These are phyloP conservation scores for Ceriops zippeliana DNA, from an alignment of 345 rosid genomes.

Conservation along the genomic window DNA sequence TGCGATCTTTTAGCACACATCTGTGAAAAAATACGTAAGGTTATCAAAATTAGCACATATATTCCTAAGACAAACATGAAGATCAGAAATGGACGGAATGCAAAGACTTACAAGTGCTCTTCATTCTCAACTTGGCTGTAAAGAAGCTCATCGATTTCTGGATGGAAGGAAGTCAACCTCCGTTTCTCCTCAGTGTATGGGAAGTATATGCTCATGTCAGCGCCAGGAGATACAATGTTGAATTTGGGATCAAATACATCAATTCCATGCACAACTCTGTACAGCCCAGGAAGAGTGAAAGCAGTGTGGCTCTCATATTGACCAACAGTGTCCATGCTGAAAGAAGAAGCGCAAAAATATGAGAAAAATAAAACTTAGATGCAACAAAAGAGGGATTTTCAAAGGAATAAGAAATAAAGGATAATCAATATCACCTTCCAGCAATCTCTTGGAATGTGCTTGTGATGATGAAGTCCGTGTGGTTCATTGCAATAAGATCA, in stretches of 20 bases:
- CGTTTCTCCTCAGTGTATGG: constrained; percentile 53
- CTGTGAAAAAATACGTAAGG: constrained; percentile 26
- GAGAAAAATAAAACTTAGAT: background rate
- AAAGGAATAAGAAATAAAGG: background rate
- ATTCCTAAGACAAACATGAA: background rate
- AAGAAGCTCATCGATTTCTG: constrained; percentile 69
- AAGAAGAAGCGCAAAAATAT: constrained; percentile 6
- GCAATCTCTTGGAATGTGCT: constrained; percentile 98
- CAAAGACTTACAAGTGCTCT: constrained; percentile 59
- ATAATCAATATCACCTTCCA: constrained; percentile 55
- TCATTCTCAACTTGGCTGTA: constrained; percentile 65
- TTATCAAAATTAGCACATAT: too few relatives aligned
- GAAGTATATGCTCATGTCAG: constrained; percentile 73
- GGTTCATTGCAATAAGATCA: constrained; percentile 91
- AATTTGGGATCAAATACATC: constrained; percentile 83
- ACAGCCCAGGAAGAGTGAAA: constrained; percentile 86
- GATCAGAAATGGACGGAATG: background rate
- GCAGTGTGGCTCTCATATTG: constrained; percentile 93
- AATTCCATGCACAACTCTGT: constrained; percentile 87
- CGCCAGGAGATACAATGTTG: constrained; percentile 89
- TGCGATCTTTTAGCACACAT: constrained; percentile 72
- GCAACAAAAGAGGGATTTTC: background rate
- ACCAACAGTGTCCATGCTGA: constrained; percentile 81
- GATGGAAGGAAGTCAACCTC: constrained; percentile 58
- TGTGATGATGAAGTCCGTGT: constrained; percentile 95